phyloP scores from a whole-genome alignment of 2,329 filamentous ascomycete species.

The Aspergillus sp. region DNA sequence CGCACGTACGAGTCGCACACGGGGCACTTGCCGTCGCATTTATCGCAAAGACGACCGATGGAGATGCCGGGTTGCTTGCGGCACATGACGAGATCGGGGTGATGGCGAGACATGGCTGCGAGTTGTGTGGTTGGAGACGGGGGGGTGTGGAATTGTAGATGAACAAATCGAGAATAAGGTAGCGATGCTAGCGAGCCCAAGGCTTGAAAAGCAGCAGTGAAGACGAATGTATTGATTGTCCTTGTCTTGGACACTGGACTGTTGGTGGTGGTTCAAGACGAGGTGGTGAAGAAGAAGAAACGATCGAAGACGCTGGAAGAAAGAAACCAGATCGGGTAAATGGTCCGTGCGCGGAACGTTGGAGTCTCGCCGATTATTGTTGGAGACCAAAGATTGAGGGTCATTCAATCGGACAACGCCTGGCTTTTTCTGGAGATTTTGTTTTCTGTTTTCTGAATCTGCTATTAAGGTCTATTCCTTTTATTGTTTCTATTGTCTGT shows the following conservation, averaged over 20 bases:
- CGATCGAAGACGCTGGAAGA: conserved; percentile 9
- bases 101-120: conserved; percentile 75
- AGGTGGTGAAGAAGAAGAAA: conserved; percentile 7
- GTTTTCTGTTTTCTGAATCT: too few species aligned
- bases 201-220: too few species aligned
- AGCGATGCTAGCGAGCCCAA: too few species aligned
- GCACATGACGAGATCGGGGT: conserved; percentile 99
- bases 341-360: conserved; percentile 19
- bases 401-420: too few species aligned
- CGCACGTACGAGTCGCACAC: conserved; percentile 99
- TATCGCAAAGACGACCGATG: conserved; percentile 98
- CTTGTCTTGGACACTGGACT: too few species aligned
- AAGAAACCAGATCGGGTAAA: conserved; percentile 46
- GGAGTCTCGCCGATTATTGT: too few species aligned
- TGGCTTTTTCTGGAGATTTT: too few species aligned
- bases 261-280: conserved; percentile 1
- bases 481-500: not conserved
- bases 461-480: not conserved
- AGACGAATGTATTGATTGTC: too few species aligned
- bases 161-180: too few species aligned
- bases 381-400: too few species aligned
- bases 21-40: conserved; percentile 98
- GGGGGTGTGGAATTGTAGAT: not conserved
- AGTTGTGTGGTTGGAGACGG: not conserved
- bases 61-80: conserved; percentile 96